These are phyloP conservation scores for Penicillium arizonense DNA, from an alignment of 495 filamentous ascomycete species.

Conservation along the genomic window DNA sequence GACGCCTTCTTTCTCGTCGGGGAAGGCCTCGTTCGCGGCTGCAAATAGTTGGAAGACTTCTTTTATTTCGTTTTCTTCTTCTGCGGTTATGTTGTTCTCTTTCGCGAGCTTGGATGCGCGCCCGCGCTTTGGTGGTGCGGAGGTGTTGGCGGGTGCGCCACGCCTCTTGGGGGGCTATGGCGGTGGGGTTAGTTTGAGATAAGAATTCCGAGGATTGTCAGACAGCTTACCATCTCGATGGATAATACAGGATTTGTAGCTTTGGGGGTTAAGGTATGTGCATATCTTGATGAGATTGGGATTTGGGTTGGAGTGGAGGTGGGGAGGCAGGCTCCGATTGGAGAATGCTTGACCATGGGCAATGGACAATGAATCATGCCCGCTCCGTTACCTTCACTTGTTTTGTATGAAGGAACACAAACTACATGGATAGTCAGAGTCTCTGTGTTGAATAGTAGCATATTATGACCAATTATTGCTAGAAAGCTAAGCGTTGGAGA, in stretches of 20 bases:
- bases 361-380: no score
- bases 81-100: conserved; percentile 77
- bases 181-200: neutral
- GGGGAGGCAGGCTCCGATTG: conserved; percentile 2
- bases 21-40: conserved; percentile 51
- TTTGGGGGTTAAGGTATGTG: neutral
- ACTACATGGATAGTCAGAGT: no score
- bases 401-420: no score
- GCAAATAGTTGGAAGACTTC: conserved; percentile 87
- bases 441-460: no score
- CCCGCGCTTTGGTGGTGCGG: conserved; percentile 41
- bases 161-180: conserved; percentile 42
- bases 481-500: no score
- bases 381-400: no score
- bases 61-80: conserved; percentile 84
- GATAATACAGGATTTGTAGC: neutral
- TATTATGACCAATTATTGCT: no score
- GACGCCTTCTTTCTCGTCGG: conserved; percentile 68
- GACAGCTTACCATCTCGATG: neutral
- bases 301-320: neutral
- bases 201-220: neutral
- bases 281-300: neutral
- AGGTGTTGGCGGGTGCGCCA: conserved; percentile 26
- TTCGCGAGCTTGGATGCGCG: conserved; percentile 82
- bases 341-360: neutral